Base-by-base conservation (phyloP, 2,329 filamentous ascomycete genomes). In the Gremmenia infestans region DNA sequence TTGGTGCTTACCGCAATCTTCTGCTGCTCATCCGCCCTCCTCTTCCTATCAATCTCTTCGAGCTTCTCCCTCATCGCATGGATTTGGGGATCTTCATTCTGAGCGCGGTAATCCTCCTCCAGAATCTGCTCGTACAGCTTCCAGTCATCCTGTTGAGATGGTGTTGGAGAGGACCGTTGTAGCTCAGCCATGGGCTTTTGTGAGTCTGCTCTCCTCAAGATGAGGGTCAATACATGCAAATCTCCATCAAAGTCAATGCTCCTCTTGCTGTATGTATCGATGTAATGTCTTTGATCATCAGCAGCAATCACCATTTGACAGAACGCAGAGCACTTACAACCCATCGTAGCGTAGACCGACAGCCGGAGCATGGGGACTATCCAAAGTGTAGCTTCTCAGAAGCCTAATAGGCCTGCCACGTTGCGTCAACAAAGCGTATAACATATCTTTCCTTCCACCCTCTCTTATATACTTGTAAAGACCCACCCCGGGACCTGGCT, bases 111-210 rank as follows among this genome's bases (percentile, higher is more conserved):
- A 15, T 62, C 50, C 76, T 70, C 65, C 72, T 71, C 50, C 74
- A 74, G 11, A 70, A 73, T 64, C 59, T 74, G 76, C 60, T 79
- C 72, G 65, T 77, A 82, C 8, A 81, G 62, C 2, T 70, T 56
- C 80, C 78, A 84, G 56, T 84, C 80, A 57, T 84, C 81, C 5
- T 81, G 60, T 64, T 83, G 78, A 2, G 79, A 81, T 2, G 81
- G 80, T 11, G 66, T 72, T 0, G 81, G 81, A 15, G 37, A 40
- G 12, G 81, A 71, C n/a, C 61, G 55, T n/a, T 67, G 59, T 8
- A 82, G 60, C 5, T 76, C 70, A 7, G 74, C 66, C 57, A 81
- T 69, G 2, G 75, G 60, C 1, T 55, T 69, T 60, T 81, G 78
- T 11, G 69, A 71, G 0, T 67, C 49, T 7, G 73, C 70, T 22